Evolutionary conservation across 495 filamentous ascomycete species (phyloP), one percentile per base, ranked within the genome.

Genomic region (Penicillium arizonense): DNA sequence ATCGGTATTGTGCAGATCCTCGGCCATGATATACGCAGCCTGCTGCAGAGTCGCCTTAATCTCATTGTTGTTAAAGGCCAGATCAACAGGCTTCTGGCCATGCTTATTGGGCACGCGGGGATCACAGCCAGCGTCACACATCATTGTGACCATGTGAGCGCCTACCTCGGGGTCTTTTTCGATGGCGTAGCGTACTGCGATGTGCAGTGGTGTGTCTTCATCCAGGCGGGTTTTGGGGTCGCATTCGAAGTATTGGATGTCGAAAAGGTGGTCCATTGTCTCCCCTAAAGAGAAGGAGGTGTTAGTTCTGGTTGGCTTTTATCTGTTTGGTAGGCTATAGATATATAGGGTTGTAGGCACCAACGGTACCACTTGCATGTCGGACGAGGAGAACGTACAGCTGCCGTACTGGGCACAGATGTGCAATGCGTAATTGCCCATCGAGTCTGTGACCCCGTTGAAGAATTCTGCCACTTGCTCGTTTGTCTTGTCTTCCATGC

Each of bases 221-320:
- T 97, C 94, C 62, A 83, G 55, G 26, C 85, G 84, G 66, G 87
- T 90, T 48, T 89, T 57, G 5, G 90, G 90, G 77, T 98, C 94
- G 68, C 94, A 96, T 78, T 98, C 94, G 69, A 98, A 87, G 49
- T 83, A 89, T 50, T 91, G 85, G 67, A 96, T 91, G 77, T 98
- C 95, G 52, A 98, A 93, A 43, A 98, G 84, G 42, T 81, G 56
- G 72, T 98, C 94, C 74, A 97, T 88, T 18, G 90, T 81, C 58
- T 97, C 93, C 75, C 95, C 89, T 91, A 47, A 37, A 50, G 38
- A 35, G 34, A 12, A 13, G 14, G 20, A n/a, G n/a, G 23, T n/a
- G 13, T 46, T 35, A 48, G 35, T 16, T 42, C 18, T 6, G 14
- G 38, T 38, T 23, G 53, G 49, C n/a, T 44, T 5, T 1, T 12